Evolutionary conservation across 2,329 filamentous ascomycete species (phyloP).

Genomic region (Diplodia mutila): DNA sequence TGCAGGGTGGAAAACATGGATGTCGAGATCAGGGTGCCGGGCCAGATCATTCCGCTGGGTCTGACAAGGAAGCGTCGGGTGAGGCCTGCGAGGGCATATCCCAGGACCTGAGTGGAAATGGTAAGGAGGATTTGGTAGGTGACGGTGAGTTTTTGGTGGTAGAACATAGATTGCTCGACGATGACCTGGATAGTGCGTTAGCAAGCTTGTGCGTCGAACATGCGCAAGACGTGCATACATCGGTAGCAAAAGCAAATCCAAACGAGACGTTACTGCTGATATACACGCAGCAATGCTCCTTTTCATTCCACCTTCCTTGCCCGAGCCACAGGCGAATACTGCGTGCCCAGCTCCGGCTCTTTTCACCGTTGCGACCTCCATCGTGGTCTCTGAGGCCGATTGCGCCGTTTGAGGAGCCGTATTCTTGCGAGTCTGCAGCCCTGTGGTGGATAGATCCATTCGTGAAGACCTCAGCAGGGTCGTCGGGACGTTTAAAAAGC

Average conservation of each 20-base stretch:
- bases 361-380: neutral
- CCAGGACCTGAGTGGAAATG: slow-evolving; percentile 82
- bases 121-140: slow-evolving; percentile 81
- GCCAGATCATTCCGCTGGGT: slow-evolving; percentile 90
- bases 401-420: slow-evolving; percentile 7
- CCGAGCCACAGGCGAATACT: slow-evolving; percentile 72
- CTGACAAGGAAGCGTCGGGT: slow-evolving; percentile 80
- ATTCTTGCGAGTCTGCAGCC: slow-evolving; percentile 7
- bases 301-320: slow-evolving; percentile 83
- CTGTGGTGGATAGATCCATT: slow-evolving; percentile 55
- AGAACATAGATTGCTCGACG: slow-evolving; percentile 87
- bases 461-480: slow-evolving; percentile 60
- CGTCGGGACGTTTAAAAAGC: slow-evolving; percentile 63
- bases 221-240: slow-evolving; percentile 52
- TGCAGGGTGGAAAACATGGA: slow-evolving; percentile 89
- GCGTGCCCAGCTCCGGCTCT: slow-evolving; percentile 32
- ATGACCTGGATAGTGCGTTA: slow-evolving; percentile 60
- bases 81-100: slow-evolving; percentile 83
- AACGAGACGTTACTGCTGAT: slow-evolving; percentile 90
- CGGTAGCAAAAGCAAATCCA: slow-evolving; percentile 85
- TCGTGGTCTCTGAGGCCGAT: neutral
- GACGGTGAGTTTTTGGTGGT: slow-evolving; percentile 77
- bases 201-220: neutral
- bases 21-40: slow-evolving; percentile 82
- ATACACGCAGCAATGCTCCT: slow-evolving; percentile 86